These are phyloP conservation scores for Oenanthe javanica DNA, from an alignment of 140 eudicot genomes.

Conservation along the genomic window DNA sequence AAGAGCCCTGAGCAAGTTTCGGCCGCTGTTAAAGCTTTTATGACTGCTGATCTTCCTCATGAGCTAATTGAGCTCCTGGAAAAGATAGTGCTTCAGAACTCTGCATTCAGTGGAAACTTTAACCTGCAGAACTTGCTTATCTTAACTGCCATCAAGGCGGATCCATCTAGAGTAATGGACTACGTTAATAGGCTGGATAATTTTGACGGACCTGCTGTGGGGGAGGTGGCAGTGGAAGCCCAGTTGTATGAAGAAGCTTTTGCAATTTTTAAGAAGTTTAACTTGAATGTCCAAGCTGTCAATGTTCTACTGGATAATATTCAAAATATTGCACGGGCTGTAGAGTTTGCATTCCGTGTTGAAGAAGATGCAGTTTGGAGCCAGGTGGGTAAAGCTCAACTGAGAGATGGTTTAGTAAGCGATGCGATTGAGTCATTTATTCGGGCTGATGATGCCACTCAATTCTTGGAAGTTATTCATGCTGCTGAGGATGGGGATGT, in stretches of 20 bases:
- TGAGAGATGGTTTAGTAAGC: conserved; percentile 88
- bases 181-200: conserved; percentile 84
- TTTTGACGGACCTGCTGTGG: conserved; percentile 99
- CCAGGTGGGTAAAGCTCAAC: conserved; percentile 95
- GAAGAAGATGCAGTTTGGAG: conserved; percentile 99
- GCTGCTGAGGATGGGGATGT: conserved; percentile 80
- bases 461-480: conserved; percentile 81
- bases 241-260: conserved; percentile 87
- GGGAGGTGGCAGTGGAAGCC: conserved; percentile 98
- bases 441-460: conserved; percentile 92
- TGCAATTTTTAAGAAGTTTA: conserved; percentile 92
- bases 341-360: conserved; percentile 96
- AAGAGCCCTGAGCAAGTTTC: conserved; percentile 98
- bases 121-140: conserved; percentile 91
- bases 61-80: conserved; percentile 93
- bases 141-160: conserved; percentile 93
- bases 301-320: conserved; percentile 80
- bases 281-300: conserved; percentile 91
- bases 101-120: conserved; percentile 98
- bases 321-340: conserved; percentile 81
- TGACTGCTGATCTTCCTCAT: conserved; percentile 99
- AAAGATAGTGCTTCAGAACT: conserved; percentile 94
- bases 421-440: conserved; percentile 97
- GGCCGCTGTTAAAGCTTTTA: conserved; percentile 95
- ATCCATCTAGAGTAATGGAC: conserved; percentile 97